These are phyloP conservation scores for Protoeuglena noctilucae DNA, from an alignment of 139 green algal genomes.

Conservation along the genomic window DNA sequence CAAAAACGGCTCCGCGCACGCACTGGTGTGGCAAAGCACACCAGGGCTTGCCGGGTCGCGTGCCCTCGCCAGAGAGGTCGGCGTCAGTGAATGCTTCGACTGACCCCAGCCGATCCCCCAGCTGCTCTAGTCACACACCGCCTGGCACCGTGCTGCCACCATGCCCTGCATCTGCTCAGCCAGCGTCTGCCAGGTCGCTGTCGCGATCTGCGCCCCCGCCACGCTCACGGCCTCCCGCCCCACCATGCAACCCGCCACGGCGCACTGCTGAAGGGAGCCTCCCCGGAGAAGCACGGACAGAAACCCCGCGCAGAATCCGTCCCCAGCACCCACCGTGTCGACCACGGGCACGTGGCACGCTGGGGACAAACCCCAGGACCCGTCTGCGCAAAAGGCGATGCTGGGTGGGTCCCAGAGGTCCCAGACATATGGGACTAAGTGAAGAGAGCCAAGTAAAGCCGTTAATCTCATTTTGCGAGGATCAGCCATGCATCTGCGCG, in stretches of 20 bases:
- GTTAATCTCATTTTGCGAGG: no score
- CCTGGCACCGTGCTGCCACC: no score
- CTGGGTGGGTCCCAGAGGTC: slow-evolving; percentile 45
- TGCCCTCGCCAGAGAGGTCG: no score
- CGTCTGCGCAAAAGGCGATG: slow-evolving; percentile 14
- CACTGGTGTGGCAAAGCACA: no score
- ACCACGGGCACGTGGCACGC: slow-evolving; percentile 29
- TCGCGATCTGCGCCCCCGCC: slow-evolving; percentile 22
- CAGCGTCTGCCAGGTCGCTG: slow-evolving; percentile 7
- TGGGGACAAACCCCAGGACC: slow-evolving; percentile 8
- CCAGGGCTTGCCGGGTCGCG: no score
- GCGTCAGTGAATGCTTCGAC: no score
- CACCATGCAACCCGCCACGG: slow-evolving; percentile 26
- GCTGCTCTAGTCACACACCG: no score
- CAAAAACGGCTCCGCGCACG: no score
- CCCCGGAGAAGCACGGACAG: slow-evolving; percentile 35
- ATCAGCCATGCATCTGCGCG: no score
- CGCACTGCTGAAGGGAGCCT: slow-evolving; percentile 15
- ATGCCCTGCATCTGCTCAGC: not conserved
- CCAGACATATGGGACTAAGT: no score
- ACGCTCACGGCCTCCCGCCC: slow-evolving; percentile 37
- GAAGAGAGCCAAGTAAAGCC: no score
- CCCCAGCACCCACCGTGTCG: slow-evolving; percentile 64
- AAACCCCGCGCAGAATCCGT: slow-evolving; percentile 60
- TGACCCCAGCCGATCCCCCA: no score